These are phyloP conservation scores for Xylaria sp. DNA, from an alignment of 2,329 filamentous ascomycete species.

Conservation along the genomic window DNA sequence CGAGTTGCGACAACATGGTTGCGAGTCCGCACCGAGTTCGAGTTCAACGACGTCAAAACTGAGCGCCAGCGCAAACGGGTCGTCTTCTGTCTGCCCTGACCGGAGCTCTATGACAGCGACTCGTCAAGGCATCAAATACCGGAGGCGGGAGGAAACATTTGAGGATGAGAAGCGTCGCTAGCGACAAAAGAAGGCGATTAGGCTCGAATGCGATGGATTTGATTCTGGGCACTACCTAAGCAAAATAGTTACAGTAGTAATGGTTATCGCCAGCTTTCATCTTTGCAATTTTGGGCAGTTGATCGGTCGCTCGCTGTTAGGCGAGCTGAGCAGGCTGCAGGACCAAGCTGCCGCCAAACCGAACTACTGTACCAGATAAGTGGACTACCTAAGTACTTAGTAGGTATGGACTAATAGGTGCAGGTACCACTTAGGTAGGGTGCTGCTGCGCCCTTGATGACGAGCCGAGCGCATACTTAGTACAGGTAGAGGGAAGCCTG, in stretches of 20 bases:
- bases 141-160: conserved; percentile 29
- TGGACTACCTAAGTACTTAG: not conserved
- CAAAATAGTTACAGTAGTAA: conserved; percentile 12
- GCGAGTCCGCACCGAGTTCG: conserved; percentile 34
- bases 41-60: conserved; percentile 38
- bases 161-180: conserved; percentile 16
- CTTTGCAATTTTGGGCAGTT: conserved; percentile 37
- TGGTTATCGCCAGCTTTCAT: conserved; percentile 37
- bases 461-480: too few relatives aligned
- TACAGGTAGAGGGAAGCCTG: too few relatives aligned
- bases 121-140: conserved; percentile 44
- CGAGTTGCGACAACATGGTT: conserved; percentile 53
- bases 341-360: conserved; percentile 43
- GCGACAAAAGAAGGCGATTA: not conserved
- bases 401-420: not conserved
- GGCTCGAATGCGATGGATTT: conserved; percentile 5
- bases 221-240: conserved; percentile 8
- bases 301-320: conserved; percentile 4
- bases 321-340: conserved; percentile 18
- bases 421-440: not conserved
- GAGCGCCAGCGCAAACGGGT: conserved; percentile 35
- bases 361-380: conserved; percentile 8
- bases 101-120: conserved; percentile 40
- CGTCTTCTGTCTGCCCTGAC: conserved; percentile 41
- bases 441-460: too few relatives aligned